These are phyloP conservation scores for Annulohypoxylon bovei DNA, from an alignment of 495 filamentous ascomycete species.

Conservation along the genomic window DNA sequence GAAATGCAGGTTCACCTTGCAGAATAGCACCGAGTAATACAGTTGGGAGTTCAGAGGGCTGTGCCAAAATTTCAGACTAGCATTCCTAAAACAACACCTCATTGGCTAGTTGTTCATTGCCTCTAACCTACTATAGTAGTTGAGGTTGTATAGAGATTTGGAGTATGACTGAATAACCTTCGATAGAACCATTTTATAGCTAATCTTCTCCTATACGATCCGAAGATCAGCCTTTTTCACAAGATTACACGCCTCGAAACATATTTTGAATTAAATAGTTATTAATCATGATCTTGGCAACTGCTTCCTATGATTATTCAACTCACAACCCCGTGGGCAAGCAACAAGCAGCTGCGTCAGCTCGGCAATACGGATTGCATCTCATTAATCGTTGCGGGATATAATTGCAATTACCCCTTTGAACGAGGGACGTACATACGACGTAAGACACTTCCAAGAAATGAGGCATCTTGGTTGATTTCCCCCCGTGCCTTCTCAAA, in stretches of 20 bases:
- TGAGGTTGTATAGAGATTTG: slow-evolving; percentile 7
- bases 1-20: slow-evolving; percentile 36
- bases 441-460: slow-evolving; percentile 32
- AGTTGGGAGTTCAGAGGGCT: slow-evolving; percentile 5
- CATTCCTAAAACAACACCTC: slow-evolving; percentile 5
- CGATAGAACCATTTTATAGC: slow-evolving; percentile 18
- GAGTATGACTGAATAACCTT: slow-evolving; percentile 6
- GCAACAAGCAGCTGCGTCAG: slow-evolving; percentile 18
- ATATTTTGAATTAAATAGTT: not conserved
- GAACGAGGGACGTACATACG: slow-evolving; percentile 28
- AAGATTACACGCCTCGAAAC: not conserved
- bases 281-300: not conserved
- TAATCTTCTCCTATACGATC: slow-evolving; percentile 4
- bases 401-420: slow-evolving; percentile 39
- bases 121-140: slow-evolving; percentile 2
- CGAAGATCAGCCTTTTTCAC: slow-evolving; percentile 4
- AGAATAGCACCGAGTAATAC: slow-evolving; percentile 33
- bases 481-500: slow-evolving; percentile 20
- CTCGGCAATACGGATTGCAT: slow-evolving; percentile 19
- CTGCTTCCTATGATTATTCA: not conserved
- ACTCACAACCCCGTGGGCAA: slow-evolving; percentile 8
- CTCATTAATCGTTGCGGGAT: slow-evolving; percentile 29
- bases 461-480: slow-evolving; percentile 30
- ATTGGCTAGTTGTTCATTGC: slow-evolving; percentile 17
- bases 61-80: slow-evolving; percentile 6